A percentile compares a stretch with the other conserved stretches of the same genome.
These are phyloP conservation scores for maize (Zea mays) DNA, from an alignment of 176 grass and related monocot genomes.

Conservation along the genomic window DNA sequence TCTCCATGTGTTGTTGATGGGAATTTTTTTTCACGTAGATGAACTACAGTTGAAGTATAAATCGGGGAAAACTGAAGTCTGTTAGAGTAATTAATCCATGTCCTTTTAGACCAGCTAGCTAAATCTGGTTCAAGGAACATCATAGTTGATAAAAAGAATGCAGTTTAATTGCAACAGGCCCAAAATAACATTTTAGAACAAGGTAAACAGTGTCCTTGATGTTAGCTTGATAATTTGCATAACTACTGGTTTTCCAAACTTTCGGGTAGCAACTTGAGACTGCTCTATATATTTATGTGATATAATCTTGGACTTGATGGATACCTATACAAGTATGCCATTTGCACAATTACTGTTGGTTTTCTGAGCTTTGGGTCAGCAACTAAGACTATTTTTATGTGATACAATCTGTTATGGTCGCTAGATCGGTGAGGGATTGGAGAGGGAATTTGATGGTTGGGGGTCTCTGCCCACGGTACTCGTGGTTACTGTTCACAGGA, in stretches of 20 bases:
- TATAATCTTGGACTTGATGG: constrained; percentile 8
- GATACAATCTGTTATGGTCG: too few relatives aligned
- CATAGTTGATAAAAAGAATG: neutral
- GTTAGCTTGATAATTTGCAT: neutral
- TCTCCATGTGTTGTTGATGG: neutral
- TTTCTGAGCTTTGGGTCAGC: neutral
- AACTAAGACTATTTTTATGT: neutral
- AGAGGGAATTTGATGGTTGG: too few relatives aligned
- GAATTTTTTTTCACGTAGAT: neutral
- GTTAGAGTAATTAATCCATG: neutral
- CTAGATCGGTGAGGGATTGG: too few relatives aligned
- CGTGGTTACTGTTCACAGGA: too few relatives aligned
- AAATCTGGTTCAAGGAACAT: neutral
- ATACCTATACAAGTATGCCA: neutral
- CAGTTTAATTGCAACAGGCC: neutral
- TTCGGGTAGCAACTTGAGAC: neutral
- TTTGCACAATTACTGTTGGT: neutral
- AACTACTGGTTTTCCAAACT: neutral
- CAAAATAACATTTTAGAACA: neutral
- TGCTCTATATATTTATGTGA: constrained; percentile 3
- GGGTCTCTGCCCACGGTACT: too few relatives aligned
- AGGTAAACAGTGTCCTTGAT: neutral
- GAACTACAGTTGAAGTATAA: constrained; percentile 8
- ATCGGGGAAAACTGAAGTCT: neutral
- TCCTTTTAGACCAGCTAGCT: neutral